Conservation (phyloP, 768 basidiomycete species). For the Tylopilus felleus region DNA sequence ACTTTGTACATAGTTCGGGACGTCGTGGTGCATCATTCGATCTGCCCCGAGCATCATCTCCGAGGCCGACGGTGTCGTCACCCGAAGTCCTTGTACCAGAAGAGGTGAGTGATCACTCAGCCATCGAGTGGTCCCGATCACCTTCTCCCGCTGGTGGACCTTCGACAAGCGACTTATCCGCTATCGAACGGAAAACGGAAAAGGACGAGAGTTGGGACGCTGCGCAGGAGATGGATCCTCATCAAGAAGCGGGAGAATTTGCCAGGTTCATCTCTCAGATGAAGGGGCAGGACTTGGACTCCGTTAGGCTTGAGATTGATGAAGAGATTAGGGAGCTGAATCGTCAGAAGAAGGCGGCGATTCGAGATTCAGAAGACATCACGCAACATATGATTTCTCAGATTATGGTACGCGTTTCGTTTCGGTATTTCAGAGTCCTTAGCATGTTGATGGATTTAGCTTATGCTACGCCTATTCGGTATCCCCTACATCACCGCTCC, state of each 20-base stretch:
- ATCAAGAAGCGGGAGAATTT: constrained; percentile 83
- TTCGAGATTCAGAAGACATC: constrained; percentile 93
- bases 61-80: constrained; percentile 7
- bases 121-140: constrained; percentile 39
- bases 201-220: constrained; percentile 66
- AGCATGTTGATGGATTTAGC: constrained; percentile 40
- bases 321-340: constrained; percentile 83
- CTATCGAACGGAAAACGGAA: constrained; percentile 21
- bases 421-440: background rate
- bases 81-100: constrained; percentile 3
- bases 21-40: constrained; percentile 1
- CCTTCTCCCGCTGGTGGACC: constrained; percentile 29
- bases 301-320: constrained; percentile 85
- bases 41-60: constrained; percentile 6
- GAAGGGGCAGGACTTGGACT: constrained; percentile 78
- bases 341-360: constrained; percentile 79
- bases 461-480: constrained; percentile 89
- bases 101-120: constrained; percentile 25
- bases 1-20: background rate
- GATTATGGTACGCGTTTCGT: constrained; percentile 49
- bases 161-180: constrained; percentile 4
- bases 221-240: constrained; percentile 79
- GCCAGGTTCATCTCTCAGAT: constrained; percentile 91
- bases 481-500: constrained; percentile 98
- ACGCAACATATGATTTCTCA: constrained; percentile 94